phyloP scores from a whole-genome alignment of 208 protist genomes.

The Spongospora subterranea region DNA sequence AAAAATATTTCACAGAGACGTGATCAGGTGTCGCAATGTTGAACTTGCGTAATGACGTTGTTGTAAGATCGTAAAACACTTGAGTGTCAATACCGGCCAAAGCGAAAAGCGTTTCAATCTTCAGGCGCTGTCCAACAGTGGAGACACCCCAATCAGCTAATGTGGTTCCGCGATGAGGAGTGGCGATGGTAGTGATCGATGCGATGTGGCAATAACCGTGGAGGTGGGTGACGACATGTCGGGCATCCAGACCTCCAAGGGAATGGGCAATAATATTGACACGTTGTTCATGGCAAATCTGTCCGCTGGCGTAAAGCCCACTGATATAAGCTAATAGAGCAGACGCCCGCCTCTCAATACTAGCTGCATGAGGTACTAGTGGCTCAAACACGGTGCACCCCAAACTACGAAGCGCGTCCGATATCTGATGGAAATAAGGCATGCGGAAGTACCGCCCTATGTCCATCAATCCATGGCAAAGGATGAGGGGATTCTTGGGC shows the following conservation, averaged over 20 bases:
- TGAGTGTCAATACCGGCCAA: not conserved
- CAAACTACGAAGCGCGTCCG: not conserved
- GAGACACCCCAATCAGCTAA: conserved; percentile 50
- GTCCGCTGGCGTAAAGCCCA: not conserved
- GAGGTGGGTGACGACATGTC: not conserved
- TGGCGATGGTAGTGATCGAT: conserved; percentile 40
- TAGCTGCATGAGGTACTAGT: not conserved
- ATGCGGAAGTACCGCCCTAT: not conserved
- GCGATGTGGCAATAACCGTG: not conserved
- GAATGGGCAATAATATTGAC: conserved; percentile 8
- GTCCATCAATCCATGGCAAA: conserved; percentile 54
- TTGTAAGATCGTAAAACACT: conserved; percentile 40
- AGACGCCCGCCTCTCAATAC: not conserved
- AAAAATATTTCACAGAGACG: not conserved
- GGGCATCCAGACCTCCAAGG: conserved; percentile 41
- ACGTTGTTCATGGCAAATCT: not conserved
- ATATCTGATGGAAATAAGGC: not conserved
- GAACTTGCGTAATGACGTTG: conserved; percentile 2
- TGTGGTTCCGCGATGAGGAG: conserved; percentile 24
- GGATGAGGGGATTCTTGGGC: conserved; percentile 19
- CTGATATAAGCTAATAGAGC: not conserved
- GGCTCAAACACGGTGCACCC: conserved; percentile 43
- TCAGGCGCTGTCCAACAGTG: not conserved
- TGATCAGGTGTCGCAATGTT: conserved; percentile 3
- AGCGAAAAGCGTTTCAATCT: not conserved